phyloP scores from a whole-genome alignment of 805 yeast genomes.

The Yarrowia divulgata region DNA sequence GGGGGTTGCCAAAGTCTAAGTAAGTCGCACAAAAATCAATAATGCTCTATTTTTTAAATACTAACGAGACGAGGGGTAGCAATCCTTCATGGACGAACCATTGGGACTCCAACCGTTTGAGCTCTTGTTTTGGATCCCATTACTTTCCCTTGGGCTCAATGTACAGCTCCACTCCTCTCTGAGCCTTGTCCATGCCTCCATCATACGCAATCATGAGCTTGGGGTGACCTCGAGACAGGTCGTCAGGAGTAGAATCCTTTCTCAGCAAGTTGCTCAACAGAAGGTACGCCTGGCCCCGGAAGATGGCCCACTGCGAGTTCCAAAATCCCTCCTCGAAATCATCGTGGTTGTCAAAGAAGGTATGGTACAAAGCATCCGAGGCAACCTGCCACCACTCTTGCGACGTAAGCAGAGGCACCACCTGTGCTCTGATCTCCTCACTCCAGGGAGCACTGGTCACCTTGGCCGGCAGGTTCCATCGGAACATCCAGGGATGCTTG shows the following conservation, averaged over 20 bases:
- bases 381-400: slow-evolving; percentile 25
- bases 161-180: slow-evolving; percentile 26
- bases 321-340: slow-evolving; percentile 33
- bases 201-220: slow-evolving; percentile 25
- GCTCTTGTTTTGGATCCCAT: no score
- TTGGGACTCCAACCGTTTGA: no score
- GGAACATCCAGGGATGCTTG: slow-evolving; percentile 28
- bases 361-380: slow-evolving; percentile 26
- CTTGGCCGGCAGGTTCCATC: slow-evolving; percentile 15
- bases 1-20: no score
- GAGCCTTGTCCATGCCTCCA: slow-evolving; percentile 30
- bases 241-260: slow-evolving; percentile 1
- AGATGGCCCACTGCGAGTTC: slow-evolving; percentile 36
- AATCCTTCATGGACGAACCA: no score
- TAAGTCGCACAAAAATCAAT: no score
- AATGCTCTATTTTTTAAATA: slow-evolving; percentile 6
- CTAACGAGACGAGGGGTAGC: not conserved
- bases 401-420: slow-evolving; percentile 29
- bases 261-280: slow-evolving; percentile 1
- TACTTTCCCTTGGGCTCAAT: slow-evolving; percentile 26
- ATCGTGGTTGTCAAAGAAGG: slow-evolving; percentile 24
- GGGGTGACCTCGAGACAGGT: slow-evolving; percentile 13
- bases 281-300: slow-evolving; percentile 32
- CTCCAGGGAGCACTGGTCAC: slow-evolving; percentile 8
- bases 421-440: slow-evolving; percentile 8